Evolutionary conservation across 305 asterid genomes (phyloP).

Genomic region (Andrographis paniculata): DNA sequence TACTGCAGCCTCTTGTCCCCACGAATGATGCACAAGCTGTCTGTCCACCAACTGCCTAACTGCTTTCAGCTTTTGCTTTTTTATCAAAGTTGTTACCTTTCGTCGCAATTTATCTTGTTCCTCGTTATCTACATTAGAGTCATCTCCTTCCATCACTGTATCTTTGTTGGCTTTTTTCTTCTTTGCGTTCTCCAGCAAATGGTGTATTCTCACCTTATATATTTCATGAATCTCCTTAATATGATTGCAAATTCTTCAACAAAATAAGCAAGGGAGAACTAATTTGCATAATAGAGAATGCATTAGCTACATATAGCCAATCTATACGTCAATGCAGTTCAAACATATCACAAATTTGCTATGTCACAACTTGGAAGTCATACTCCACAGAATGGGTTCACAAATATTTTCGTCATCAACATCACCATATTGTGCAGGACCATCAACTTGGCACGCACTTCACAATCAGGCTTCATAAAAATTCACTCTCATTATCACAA

Average conservation of each 20-base stretch:
- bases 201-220: constrained; percentile 67
- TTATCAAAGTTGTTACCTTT: constrained; percentile 62
- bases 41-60: constrained; percentile 60
- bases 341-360: background rate
- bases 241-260: background rate
- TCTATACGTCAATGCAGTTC: background rate
- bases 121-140: constrained; percentile 22
- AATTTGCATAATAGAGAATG: background rate
- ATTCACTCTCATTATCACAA: too few relatives aligned
- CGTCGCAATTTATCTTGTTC: constrained; percentile 42
- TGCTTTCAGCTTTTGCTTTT: constrained; percentile 66
- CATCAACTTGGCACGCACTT: too few relatives aligned
- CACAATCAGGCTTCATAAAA: too few relatives aligned
- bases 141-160: constrained; percentile 31
- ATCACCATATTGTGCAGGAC: background rate
- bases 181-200: constrained; percentile 66
- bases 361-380: background rate
- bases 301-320: background rate
- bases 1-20: constrained; percentile 80
- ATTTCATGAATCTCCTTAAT: too few relatives aligned
- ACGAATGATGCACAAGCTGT: constrained; percentile 55
- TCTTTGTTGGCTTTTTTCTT: constrained; percentile 34
- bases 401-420: background rate
- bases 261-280: too few relatives aligned
- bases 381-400: background rate